A percentile compares a stretch with the other conserved stretches of the same genome.
phyloP scores from a whole-genome alignment of 208 protist genomes.

The Trypanosomatidae sp. region DNA sequence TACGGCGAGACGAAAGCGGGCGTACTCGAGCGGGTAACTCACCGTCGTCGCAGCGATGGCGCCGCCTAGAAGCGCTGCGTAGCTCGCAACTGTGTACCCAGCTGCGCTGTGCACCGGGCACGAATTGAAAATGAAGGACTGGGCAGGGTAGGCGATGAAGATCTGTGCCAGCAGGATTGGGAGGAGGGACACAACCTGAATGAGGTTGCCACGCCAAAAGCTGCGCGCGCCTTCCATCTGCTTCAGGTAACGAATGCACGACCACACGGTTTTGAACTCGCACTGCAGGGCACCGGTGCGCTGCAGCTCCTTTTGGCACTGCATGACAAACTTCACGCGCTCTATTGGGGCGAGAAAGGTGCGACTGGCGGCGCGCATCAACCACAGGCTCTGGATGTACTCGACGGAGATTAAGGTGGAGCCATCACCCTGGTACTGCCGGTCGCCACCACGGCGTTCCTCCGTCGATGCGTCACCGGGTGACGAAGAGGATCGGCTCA shows the following conservation, averaged over 20 bases:
- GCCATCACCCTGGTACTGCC: conserved; percentile 11
- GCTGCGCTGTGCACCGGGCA: conserved; percentile 32
- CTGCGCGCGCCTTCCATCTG: conserved; percentile 51
- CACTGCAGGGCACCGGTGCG: conserved; percentile 43
- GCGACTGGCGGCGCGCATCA: conserved; percentile 39
- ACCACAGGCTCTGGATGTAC: conserved; percentile 54
- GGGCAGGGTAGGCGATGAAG: conserved; percentile 67
- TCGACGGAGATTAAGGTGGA: conserved; percentile 48
- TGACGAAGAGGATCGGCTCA: neutral
- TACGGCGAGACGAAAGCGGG: conserved; percentile 76
- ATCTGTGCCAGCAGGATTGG: conserved; percentile 66
- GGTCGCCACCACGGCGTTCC: too few species aligned
- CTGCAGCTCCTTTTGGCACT: conserved; percentile 73
- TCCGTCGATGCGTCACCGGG: neutral
- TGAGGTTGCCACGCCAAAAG: conserved; percentile 84
- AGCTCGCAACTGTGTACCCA: conserved; percentile 48
- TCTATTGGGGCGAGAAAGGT: conserved; percentile 78
- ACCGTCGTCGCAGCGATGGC: conserved; percentile 48
- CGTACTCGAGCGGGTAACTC: conserved; percentile 82
- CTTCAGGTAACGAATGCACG: conserved; percentile 52
- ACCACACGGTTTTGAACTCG: conserved; percentile 55
- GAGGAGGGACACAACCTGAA: conserved; percentile 70
- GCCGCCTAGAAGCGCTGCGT: conserved; percentile 48
- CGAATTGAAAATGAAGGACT: conserved; percentile 55
- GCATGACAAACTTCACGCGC: conserved; percentile 85